Conservation (phyloP, 2,329 filamentous ascomycete genomes). For the Colletotrichum salicis region DNA sequence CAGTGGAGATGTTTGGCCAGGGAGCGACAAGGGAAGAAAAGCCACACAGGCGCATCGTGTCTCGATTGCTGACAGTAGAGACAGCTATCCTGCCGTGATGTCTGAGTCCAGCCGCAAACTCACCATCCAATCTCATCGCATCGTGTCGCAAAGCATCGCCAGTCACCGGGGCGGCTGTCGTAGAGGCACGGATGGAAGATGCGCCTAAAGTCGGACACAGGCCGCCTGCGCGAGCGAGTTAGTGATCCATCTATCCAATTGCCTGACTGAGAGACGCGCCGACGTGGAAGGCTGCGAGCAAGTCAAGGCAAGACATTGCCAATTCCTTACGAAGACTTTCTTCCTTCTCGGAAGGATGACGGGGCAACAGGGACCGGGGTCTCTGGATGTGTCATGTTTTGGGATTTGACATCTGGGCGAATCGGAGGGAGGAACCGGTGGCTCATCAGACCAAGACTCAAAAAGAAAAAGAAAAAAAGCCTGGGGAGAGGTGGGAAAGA, state of each 20-base stretch:
- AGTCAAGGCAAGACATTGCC: slow-evolving; percentile 25
- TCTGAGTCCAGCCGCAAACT: neutral
- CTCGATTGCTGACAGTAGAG: neutral
- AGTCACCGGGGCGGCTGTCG: neutral
- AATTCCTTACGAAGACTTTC: slow-evolving; percentile 4
- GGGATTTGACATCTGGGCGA: neutral
- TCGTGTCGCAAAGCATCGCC: neutral
- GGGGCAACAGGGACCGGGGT: neutral
- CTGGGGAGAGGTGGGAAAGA: neutral
- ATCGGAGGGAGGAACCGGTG: slow-evolving; percentile 1
- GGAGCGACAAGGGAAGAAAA: slow-evolving; percentile 2
- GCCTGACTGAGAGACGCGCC: neutral
- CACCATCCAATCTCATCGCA: neutral
- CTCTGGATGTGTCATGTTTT: neutral
- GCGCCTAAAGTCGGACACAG: slow-evolving; percentile 2
- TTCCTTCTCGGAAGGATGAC: neutral
- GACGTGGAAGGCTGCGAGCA: slow-evolving; percentile 26
- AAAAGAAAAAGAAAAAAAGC: neutral
- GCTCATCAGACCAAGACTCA: no score
- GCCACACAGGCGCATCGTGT: neutral
- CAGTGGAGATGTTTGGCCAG: slow-evolving; percentile 11
- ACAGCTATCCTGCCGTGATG: neutral
- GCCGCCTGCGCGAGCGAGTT: neutral
- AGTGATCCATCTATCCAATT: neutral
- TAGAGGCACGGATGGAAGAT: neutral